Conservation (phyloP, 2,329 filamentous ascomycete genomes). For the Atkinsonella texensis region DNA sequence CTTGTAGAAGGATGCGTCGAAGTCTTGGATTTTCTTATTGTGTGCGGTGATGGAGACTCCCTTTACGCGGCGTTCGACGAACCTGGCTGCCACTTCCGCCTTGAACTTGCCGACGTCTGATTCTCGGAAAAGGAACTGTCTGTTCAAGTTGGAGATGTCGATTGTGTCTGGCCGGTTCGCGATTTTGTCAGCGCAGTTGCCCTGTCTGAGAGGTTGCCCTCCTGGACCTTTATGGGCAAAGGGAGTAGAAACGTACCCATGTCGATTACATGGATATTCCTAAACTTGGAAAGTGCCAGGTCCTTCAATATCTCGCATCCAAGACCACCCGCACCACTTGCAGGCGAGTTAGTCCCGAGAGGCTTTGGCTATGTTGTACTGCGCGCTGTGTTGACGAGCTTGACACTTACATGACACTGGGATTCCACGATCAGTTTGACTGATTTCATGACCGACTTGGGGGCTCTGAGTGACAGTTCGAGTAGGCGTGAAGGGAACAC, state of each 20-base stretch:
- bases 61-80: constrained; percentile 80
- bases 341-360: neutral
- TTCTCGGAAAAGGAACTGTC: constrained; percentile 90
- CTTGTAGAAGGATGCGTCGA: constrained; percentile 92
- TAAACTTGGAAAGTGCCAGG: constrained; percentile 88
- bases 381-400: neutral
- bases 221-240: neutral
- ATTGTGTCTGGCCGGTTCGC: constrained; percentile 67
- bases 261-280: constrained; percentile 95
- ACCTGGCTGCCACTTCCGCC: constrained; percentile 81
- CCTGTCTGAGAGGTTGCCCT: too few relatives aligned
- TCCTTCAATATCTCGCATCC: constrained; percentile 97
- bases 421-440: neutral
- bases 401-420: constrained; percentile 38
- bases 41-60: constrained; percentile 89
- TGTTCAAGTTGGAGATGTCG: constrained; percentile 94
- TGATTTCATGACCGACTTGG: neutral
- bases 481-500: constrained; percentile 17
- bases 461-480: neutral
- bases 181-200: neutral
- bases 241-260: constrained; percentile 54
- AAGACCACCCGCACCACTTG: constrained; percentile 79
- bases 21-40: constrained; percentile 92
- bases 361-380: neutral
- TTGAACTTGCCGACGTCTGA: constrained; percentile 88